Conservation (phyloP, 1,284 basidiomycete species). For the Amylostereum chailletii region DNA sequence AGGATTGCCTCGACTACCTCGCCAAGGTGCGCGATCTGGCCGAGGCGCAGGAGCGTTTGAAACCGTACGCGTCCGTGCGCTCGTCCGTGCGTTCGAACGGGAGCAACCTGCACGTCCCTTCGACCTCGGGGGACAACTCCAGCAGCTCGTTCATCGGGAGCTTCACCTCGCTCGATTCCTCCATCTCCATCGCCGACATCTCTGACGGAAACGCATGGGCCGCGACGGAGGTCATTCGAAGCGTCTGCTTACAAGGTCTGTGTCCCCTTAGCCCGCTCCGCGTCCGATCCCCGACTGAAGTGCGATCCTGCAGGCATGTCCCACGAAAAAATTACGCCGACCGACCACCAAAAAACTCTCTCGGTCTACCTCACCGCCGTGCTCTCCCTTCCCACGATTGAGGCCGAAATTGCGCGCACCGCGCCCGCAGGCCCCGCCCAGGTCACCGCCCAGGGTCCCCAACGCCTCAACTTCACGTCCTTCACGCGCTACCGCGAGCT, state of each 20-base stretch:
- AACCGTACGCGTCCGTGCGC: constrained; percentile 32
- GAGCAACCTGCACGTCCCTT: constrained; percentile 27
- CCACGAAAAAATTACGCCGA: constrained; percentile 39
- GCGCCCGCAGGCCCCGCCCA: constrained; percentile 23
- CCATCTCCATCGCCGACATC: constrained; percentile 37
- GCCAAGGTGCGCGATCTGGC: constrained; percentile 44
- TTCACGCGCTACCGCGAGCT: constrained; percentile 63
- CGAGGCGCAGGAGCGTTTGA: constrained; percentile 41
- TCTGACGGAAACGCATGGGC: constrained; percentile 60
- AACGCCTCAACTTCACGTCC: constrained; percentile 33
- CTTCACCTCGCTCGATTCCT: constrained; percentile 31
- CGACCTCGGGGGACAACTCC: constrained; percentile 28
- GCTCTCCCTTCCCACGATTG: constrained; percentile 41
- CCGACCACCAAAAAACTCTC: constrained; percentile 39
- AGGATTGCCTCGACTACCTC: constrained; percentile 54
- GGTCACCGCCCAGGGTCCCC: constrained; percentile 19
- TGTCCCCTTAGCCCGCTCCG: constrained; percentile 8
- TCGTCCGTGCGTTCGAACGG: constrained; percentile 20
- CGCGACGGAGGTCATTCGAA: constrained; percentile 53
- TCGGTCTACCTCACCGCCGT: constrained; percentile 44
- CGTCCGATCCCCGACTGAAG: background rate
- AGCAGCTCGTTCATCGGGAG: constrained; percentile 37
- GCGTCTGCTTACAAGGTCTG: constrained; percentile 61
- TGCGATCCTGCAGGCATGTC: constrained; percentile 34
- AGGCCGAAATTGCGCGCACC: constrained; percentile 39